Evolutionary conservation across 2,329 filamentous ascomycete species (phyloP).

Genomic region (Capronia epimyces): DNA sequence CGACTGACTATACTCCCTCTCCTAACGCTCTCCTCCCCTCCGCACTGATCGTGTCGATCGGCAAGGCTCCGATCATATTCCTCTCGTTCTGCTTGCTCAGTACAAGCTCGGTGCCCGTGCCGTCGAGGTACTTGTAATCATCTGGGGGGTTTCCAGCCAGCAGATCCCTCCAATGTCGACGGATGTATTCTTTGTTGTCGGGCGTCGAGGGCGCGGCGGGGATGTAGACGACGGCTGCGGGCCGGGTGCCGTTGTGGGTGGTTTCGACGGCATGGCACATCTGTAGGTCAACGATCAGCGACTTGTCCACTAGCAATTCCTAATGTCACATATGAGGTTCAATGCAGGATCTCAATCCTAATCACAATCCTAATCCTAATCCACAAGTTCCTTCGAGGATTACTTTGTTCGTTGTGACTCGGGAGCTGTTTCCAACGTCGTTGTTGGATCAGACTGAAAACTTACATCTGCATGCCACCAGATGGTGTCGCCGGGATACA

Average conservation of each 20-base stretch:
- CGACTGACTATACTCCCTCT: neutral
- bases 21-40: neutral
- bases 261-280: slow-evolving; percentile 40
- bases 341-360: no score
- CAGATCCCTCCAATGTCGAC: slow-evolving; percentile 47
- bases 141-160: slow-evolving; percentile 48
- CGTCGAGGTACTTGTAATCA: slow-evolving; percentile 17
- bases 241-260: slow-evolving; percentile 34
- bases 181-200: slow-evolving; percentile 35
- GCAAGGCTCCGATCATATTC: neutral
- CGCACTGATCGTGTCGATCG: neutral
- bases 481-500: slow-evolving; percentile 40
- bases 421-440: no score
- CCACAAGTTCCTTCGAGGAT: no score
- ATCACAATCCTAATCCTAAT: no score
- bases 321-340: no score
- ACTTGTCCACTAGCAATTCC: no score
- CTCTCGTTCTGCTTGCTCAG: neutral
- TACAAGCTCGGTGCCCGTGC: neutral
- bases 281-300: no score
- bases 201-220: slow-evolving; percentile 36
- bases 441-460: no score
- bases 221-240: slow-evolving; percentile 36
- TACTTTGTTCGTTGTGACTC: no score
- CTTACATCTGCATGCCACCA: slow-evolving; percentile 39